These are phyloP conservation scores for Strobilomyces dryophilus DNA, from an alignment of 768 basidiomycete species.

Conservation along the genomic window DNA sequence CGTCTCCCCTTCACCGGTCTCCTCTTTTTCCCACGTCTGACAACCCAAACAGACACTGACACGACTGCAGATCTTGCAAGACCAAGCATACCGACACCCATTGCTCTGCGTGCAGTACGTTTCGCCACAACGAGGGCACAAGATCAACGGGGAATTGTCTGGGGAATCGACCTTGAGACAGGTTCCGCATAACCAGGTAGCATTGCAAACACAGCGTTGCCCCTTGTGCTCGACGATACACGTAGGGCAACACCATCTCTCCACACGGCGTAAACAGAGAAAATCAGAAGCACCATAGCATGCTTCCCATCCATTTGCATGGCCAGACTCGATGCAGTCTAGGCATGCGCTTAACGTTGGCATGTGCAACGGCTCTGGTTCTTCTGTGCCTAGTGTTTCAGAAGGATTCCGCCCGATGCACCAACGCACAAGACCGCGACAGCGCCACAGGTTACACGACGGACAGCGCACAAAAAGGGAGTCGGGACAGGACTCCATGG, in stretches of 20 bases:
- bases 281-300: neutral
- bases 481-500: neutral
- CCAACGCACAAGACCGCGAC: neutral
- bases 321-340: neutral
- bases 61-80: neutral
- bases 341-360: neutral
- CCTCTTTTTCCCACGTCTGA: neutral
- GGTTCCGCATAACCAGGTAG: too few relatives aligned
- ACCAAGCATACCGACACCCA: neutral
- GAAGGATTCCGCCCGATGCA: neutral
- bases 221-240: neutral
- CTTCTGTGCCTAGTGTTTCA: neutral
- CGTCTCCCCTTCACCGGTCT: too few relatives aligned
- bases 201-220: too few relatives aligned
- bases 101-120: neutral
- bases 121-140: neutral
- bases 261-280: neutral
- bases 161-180: neutral
- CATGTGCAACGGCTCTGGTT: neutral
- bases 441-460: neutral
- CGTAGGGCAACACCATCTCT: neutral
- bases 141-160: neutral
- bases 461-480: neutral
- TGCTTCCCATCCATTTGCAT: neutral
- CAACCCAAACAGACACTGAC: neutral